Conservation (phyloP, 2,329 filamentous ascomycete genomes). For the Neofusicoccum sp. region DNA sequence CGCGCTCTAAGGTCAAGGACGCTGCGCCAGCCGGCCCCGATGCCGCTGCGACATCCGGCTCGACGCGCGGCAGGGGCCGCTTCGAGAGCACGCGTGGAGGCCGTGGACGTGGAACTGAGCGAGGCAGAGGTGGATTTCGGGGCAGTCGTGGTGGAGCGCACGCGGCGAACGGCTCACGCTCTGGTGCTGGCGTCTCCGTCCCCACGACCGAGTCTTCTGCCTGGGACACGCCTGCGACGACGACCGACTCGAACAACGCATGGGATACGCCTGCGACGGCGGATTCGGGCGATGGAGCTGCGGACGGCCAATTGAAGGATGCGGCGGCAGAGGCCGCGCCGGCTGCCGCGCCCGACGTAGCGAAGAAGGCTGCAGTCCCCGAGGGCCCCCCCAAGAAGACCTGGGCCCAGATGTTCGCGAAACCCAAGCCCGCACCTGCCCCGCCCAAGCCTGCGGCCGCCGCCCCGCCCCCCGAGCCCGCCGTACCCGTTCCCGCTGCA, state of each 20-base stretch:
- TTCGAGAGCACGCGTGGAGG: slow-evolving; percentile 56
- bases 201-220: slow-evolving; percentile 71
- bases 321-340: slow-evolving; percentile 30
- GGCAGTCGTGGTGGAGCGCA: slow-evolving; percentile 65
- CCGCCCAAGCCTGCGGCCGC: slow-evolving; percentile 40
- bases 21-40: slow-evolving; percentile 57
- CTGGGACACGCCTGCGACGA: slow-evolving; percentile 53
- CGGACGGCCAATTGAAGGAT: slow-evolving; percentile 48
- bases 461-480: slow-evolving; percentile 39
- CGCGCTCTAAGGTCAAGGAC: slow-evolving; percentile 73
- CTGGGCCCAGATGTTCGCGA: slow-evolving; percentile 57
- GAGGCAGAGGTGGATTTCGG: slow-evolving; percentile 53
- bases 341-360: slow-evolving; percentile 35
- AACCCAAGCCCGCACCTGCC: slow-evolving; percentile 52
- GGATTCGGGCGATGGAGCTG: slow-evolving; percentile 36
- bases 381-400: slow-evolving; percentile 51
- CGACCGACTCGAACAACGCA: slow-evolving; percentile 31
- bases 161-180: slow-evolving; percentile 64
- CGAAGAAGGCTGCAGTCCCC: slow-evolving; percentile 37
- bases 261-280: slow-evolving; percentile 29
- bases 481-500: slow-evolving; percentile 36
- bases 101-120: slow-evolving; percentile 62
- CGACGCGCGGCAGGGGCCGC: slow-evolving; percentile 17
- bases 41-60: slow-evolving; percentile 26
- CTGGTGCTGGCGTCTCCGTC: slow-evolving; percentile 56